These are phyloP conservation scores for Ehretia macrophylla DNA, from an alignment of 257 asterid species.

Conservation along the genomic window DNA sequence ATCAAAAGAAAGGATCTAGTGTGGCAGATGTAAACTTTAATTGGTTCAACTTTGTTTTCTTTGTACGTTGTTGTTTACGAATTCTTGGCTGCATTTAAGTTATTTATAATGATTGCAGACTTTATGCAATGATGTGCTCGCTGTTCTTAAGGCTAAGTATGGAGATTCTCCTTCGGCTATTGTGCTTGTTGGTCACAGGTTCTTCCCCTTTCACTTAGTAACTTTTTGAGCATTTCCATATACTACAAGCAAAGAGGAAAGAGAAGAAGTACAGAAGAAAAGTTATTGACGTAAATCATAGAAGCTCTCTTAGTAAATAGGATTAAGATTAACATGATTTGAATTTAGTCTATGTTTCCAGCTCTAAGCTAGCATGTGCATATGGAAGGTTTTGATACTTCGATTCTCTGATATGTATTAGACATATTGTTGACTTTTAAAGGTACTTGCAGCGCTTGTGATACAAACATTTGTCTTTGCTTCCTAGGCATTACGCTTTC, in stretches of 20 bases:
- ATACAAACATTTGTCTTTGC: too few species aligned
- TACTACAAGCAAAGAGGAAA: neutral
- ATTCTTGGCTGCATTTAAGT: conserved; percentile 13
- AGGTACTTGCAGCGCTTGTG: too few species aligned
- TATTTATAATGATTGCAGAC: conserved; percentile 46
- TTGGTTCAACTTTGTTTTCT: conserved; percentile 6
- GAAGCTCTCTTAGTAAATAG: too few species aligned
- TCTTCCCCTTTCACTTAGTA: conserved; percentile 19
- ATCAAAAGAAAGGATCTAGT: neutral
- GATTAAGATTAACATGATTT: too few species aligned
- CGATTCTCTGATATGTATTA: too few species aligned
- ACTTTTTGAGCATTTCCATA: neutral
- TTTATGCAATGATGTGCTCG: conserved; percentile 72
- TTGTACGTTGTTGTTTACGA: conserved; percentile 2
- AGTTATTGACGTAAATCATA: too few species aligned
- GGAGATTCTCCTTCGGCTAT: conserved; percentile 93
- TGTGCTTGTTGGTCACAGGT: conserved; percentile 98
- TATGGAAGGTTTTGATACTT: too few species aligned
- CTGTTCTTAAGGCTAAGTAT: conserved; percentile 77
- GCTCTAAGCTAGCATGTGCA: too few species aligned
- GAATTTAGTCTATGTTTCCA: too few species aligned
- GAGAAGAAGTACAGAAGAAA: too few species aligned
- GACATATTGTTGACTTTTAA: too few species aligned
- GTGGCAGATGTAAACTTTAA: neutral
- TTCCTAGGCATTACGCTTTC: too few species aligned